Base-by-base conservation (phyloP, 352 stramenopile genomes). In the Phytophthora meadii region DNA sequence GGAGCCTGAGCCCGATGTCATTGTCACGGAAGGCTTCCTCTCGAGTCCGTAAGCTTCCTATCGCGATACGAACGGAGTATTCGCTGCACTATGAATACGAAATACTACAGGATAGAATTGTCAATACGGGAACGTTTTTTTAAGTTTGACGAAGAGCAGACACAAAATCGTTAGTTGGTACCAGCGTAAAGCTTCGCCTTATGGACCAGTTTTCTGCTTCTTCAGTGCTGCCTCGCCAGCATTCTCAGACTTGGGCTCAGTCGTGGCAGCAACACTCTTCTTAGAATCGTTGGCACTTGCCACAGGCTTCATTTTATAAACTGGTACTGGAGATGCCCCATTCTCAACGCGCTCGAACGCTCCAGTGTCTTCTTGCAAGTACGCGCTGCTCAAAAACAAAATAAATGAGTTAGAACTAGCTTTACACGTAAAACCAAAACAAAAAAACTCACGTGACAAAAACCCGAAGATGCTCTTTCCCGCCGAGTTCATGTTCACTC, bases 401-500 rank as follows among this genome's bases (percentile, higher is more conserved):
- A 58, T 19, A 63, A 42, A 55, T 3, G 41, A 12, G 51, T 62
- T 8, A 65, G 28, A 8, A 17, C 12, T 4, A 52, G 14, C 7
- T 61, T 24, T 8, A n/a, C 4, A 22, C 40, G 15, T 42, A 49
- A 24, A 37, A 39, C 0, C 28, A 28, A 45, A 30, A 36, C 14
- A 12, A 15, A 54, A 36, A 45, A 64, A 57, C 81, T 65, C 69
- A 94, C 85, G 71, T 82, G 59, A 94, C 71, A 54, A 95, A 92
- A 32, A 61, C 61, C 25, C 56, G 68, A 19, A 95, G 54, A 61
- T 90, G 89, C n/a, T 83, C 77, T 41, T 79, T 78, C 24, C 87
- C 87, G 44, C 87, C 87, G 1, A 95, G 74, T 60, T 95, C 87
- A 46, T 75, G 72, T 51, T 93, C 85, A 42, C 85, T 92, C 54